Percentiles rank a stretch among this genome's conserved stretches.
Evolutionary conservation across 768 basidiomycete species (phyloP).

Genomic region (Suillus subluteus): DNA sequence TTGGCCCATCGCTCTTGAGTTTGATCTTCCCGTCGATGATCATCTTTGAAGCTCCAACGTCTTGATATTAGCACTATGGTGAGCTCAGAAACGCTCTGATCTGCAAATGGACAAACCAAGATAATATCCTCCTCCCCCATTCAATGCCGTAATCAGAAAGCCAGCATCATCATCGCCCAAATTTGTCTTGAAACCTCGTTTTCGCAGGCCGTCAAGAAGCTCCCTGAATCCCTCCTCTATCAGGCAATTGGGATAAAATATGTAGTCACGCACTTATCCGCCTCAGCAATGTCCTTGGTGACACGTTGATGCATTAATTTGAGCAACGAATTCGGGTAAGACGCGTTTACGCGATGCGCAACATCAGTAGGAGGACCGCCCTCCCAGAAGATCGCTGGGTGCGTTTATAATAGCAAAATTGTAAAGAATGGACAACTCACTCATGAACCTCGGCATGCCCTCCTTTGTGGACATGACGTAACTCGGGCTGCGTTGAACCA

Average conservation of each 20-base stretch:
- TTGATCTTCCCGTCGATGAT: constrained; percentile 53
- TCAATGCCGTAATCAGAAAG: constrained; percentile 49
- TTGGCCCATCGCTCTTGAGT: constrained; percentile 45
- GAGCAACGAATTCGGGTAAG: constrained; percentile 41
- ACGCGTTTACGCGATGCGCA: constrained; percentile 57
- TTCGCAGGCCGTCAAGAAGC: constrained; percentile 57
- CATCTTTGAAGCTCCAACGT: constrained; percentile 44
- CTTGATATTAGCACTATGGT: constrained; percentile 21
- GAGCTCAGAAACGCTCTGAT: no score
- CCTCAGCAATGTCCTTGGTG: constrained; percentile 49
- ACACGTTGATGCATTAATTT: constrained; percentile 40
- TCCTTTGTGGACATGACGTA: constrained; percentile 54
- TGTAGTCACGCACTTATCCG: constrained; percentile 50
- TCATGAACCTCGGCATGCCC: constrained; percentile 34
- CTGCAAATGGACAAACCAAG: constrained; percentile 44
- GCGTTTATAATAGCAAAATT: constrained; percentile 11
- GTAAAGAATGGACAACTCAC: constrained; percentile 20
- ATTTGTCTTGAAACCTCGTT: constrained; percentile 59
- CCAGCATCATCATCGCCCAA: constrained; percentile 57
- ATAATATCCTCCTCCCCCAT: constrained; percentile 66
- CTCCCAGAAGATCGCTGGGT: constrained; percentile 41
- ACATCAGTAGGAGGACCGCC: constrained; percentile 50
- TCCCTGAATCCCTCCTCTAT: constrained; percentile 35
- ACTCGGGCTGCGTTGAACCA: constrained; percentile 56
- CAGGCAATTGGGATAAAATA: not conserved